Base-by-base conservation (phyloP, 306 rosid species). In the Quercus wislizeni region DNA sequence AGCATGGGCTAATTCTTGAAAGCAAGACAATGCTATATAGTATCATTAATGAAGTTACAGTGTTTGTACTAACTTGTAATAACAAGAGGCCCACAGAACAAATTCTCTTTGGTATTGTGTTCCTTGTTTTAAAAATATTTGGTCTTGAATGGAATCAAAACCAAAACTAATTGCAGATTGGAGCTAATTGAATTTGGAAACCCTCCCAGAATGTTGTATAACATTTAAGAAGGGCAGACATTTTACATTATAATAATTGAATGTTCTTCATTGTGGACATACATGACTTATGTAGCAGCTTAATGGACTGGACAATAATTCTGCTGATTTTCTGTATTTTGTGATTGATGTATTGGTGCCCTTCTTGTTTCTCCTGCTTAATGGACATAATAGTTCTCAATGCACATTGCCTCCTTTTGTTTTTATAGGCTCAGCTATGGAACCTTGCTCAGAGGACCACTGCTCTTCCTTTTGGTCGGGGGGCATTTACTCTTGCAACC, bases 381-480 rank as follows among this genome's bases (percentile, higher is more conserved):
- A 62, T 31, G 61, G 64, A 23, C 67, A 21, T 19, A 61, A 31
- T 59, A 51, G 56, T 52, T 27, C 11, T 55, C 38, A 59, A 21
- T 56, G 55, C 30, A 17, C 55, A 11, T 8, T 65, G 62, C 65
- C 49, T 63, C 46, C 28, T 69, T 52, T 41, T 72, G 68, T 69
- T 79, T 82, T 13, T 87, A 63, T 81, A 92, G 99, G 90, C 99
- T 83, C 99, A 90, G 79, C 81, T 94, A 65, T 94, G 99, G 99
- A 90, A 94, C 78, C 91, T 94, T 79, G 99, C 99, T 33, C 99
- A 94, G 81, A 88, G 99, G 84, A 94, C 99, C 76, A 92, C 97
- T 74, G 84, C 97, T 75, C 97, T 94, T 84, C 95, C 99, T 78
- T 83, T 94, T 65, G 99, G 99, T 74, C 99, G 97, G 65, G 99